Base-by-base conservation (phyloP, 176 grass and related monocot genomes). In the Phragmites australis region DNA sequence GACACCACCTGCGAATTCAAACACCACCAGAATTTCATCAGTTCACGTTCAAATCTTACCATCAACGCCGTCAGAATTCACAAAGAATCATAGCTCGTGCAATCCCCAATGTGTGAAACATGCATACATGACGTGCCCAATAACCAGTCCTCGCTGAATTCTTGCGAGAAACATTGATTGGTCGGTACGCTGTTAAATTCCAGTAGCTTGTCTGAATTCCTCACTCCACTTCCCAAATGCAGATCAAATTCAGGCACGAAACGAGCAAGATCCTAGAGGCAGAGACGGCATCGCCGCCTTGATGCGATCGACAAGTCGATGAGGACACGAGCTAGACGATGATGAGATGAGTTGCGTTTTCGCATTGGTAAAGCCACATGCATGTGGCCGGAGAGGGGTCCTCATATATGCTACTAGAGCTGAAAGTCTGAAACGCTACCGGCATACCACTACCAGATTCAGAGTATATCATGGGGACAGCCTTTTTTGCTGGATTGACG, bases 1-100 rank as follows among this genome's bases (percentile, higher is more conserved):
- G 95, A 97, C 53, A 97, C 95, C 62, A 85, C 88, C 94, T 91
- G 47, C 86, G 19, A 0, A 37, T 37, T 4, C 6, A 37, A 2
- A 50, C 55, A 14, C 6, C 51, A 13, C 68, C 40, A 47, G 49
- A 40, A 9, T 34, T 78, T 61, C 19, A 10, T 79, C 66, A 18
- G 32, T 18, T 53, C 30, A 52, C 31, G 4, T 4, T 13, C 25
- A 60, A 39, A 69, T 30, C 13, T 53, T 21, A 41, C 6, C 71
- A 27, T 2, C 4, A 15, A 16, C 34, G 34, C 5, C 5, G 34
- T 47, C 27, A 49, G 0, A 56, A 48, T 23, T 21, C 51, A 40
- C 1, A 31, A 72, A 29, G 5, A 46, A 13, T 19, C 16, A 54
- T 29, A 6, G n/a, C n/a, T n/a, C n/a, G n/a, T n/a, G n/a, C n/a